phyloP scores from a whole-genome alignment of 176 grass and related monocot genomes.

The Oryza meridionalis region DNA sequence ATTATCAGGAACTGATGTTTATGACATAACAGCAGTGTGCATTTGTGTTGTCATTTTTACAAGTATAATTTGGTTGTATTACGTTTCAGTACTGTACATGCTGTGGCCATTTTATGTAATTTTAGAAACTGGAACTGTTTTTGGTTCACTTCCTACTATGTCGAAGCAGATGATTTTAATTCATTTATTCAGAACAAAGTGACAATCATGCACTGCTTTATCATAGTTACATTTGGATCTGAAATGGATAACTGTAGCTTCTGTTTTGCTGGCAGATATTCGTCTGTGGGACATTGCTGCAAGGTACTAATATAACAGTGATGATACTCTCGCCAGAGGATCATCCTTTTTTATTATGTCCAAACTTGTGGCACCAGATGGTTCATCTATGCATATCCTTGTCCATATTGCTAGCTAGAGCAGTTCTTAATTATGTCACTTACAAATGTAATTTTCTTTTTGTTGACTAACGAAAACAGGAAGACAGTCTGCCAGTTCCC shows the following conservation, averaged over 20 bases:
- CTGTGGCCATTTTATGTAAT: constrained; percentile 17
- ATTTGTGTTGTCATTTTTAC: constrained; percentile 22
- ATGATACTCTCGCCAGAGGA: background rate
- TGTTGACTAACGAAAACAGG: constrained; percentile 56
- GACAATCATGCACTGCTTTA: background rate
- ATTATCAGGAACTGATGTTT: background rate
- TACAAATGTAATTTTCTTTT: constrained; percentile 15
- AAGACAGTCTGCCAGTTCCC: constrained; percentile 85
- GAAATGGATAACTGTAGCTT: constrained; percentile 20
- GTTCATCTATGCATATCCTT: constrained; percentile 14
- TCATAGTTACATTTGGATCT: constrained; percentile 27
- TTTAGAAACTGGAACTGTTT: background rate
- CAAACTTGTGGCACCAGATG: background rate
- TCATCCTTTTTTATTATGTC: background rate
- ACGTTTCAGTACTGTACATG: background rate
- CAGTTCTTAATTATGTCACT: background rate
- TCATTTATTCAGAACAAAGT: background rate
- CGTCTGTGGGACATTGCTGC: constrained; percentile 87
- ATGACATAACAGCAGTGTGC: background rate
- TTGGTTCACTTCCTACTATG: background rate
- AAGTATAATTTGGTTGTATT: background rate
- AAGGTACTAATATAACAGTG: constrained; percentile 53
- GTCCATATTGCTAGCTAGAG: background rate
- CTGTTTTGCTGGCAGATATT: constrained; percentile 74
- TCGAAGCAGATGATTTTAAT: background rate